Percentiles rank a stretch among this genome's conserved stretches.
phyloP scores from a whole-genome alignment of 192 early-diverging fungal species.

The Coemansia sp. region DNA sequence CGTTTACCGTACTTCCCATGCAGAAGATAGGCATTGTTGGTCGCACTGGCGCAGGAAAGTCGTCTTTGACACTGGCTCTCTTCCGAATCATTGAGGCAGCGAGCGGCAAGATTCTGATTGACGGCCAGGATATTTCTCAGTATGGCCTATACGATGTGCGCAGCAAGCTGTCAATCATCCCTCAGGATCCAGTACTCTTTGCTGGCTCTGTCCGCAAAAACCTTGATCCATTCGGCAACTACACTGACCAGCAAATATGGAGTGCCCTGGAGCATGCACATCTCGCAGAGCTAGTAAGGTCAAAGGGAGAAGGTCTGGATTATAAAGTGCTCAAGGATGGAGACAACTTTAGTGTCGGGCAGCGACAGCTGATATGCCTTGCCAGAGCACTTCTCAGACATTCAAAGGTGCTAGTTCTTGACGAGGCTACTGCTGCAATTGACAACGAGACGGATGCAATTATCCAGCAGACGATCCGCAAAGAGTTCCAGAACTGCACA shows the following conservation, averaged over 20 bases:
- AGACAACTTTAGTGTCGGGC: constrained; percentile 78
- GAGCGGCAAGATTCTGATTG: constrained; percentile 68
- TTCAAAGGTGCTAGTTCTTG: constrained; percentile 63
- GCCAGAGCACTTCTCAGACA: constrained; percentile 74
- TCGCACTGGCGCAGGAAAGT: constrained; percentile 79
- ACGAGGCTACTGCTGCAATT: constrained; percentile 62
- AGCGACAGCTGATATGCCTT: constrained; percentile 80
- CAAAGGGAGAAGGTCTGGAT: constrained; percentile 30
- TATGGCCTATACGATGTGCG: constrained; percentile 74
- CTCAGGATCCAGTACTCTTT: constrained; percentile 75
- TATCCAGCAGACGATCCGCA: constrained; percentile 62
- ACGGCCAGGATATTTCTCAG: constrained; percentile 71
- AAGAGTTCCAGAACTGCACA: constrained; percentile 62
- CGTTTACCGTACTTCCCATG: constrained; percentile 34
- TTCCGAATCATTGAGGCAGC: constrained; percentile 73
- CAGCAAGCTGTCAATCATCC: constrained; percentile 72
- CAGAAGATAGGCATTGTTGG: constrained; percentile 67
- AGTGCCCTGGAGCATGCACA: constrained; percentile 61
- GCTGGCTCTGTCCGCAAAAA: constrained; percentile 74
- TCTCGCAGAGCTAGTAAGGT: constrained; percentile 24
- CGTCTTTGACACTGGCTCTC: constrained; percentile 66
- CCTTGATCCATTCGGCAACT: constrained; percentile 73
- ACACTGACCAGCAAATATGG: constrained; percentile 67
- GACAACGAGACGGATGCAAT: constrained; percentile 52
- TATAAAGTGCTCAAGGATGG: constrained; percentile 53